These are phyloP conservation scores for Chlorella vulgaris DNA, from an alignment of 139 green algal species.

Conservation along the genomic window DNA sequence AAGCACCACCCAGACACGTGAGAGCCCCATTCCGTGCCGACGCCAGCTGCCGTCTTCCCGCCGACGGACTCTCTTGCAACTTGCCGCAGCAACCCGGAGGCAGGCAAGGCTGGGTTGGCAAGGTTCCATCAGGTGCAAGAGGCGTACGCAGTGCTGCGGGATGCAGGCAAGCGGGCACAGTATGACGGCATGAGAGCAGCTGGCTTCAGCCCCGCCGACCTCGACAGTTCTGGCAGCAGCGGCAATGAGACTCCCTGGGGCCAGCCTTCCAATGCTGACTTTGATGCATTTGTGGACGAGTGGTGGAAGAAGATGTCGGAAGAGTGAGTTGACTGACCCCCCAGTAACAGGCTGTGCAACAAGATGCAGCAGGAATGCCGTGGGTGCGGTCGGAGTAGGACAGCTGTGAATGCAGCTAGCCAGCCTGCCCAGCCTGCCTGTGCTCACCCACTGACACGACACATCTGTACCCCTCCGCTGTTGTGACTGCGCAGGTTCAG, in stretches of 20 bases:
- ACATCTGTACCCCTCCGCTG: no score
- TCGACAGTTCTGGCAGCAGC: background rate
- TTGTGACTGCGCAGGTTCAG: constrained; percentile 40
- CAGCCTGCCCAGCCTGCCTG: background rate
- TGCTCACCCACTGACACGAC: background rate
- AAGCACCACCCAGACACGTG: constrained; percentile 45
- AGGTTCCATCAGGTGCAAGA: constrained; percentile 33
- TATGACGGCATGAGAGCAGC: constrained; percentile 36
- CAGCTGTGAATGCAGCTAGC: no score
- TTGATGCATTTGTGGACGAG: constrained; percentile 34
- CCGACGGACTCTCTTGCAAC: background rate
- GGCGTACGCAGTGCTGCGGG: constrained; percentile 37
- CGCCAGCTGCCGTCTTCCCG: background rate
- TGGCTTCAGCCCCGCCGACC: background rate
- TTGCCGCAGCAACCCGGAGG: constrained; percentile 20
- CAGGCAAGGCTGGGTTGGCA: background rate
- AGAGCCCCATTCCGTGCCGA: background rate
- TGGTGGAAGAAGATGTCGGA: constrained; percentile 35
- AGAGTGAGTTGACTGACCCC: constrained; percentile 3
- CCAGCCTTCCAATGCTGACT: constrained; percentile 12
- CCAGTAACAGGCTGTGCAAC: no score
- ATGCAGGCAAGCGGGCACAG: constrained; percentile 7
- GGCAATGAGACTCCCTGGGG: background rate
- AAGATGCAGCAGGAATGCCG: no score
- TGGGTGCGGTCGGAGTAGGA: no score